Evolutionary conservation across 2,329 filamentous ascomycete genomes (phyloP).

Genomic region (Verticillium isaacii): DNA sequence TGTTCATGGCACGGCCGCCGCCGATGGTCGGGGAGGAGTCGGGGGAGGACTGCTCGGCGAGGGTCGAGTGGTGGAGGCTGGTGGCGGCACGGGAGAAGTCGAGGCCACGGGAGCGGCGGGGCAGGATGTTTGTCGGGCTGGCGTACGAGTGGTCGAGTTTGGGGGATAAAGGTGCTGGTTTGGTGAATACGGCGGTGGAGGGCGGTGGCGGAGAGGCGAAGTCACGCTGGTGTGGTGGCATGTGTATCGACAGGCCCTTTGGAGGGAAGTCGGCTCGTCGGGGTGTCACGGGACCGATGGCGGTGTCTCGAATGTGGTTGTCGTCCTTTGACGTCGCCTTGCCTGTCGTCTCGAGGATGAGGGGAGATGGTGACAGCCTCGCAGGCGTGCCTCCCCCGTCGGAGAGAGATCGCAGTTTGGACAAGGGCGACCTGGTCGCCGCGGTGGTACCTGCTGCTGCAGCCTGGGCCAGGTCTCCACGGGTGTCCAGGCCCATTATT

Average conservation of each 20-base stretch:
- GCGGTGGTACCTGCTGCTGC: conserved; percentile 6
- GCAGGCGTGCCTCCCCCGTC: conserved; percentile 55
- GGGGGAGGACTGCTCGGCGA: conserved; percentile 82
- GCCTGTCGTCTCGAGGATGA: conserved; percentile 48
- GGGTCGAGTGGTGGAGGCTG: conserved; percentile 89
- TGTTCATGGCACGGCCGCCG: conserved; percentile 60
- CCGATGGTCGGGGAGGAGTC: conserved; percentile 86
- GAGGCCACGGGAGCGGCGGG: conserved; percentile 80
- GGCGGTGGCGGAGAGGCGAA: conserved; percentile 27
- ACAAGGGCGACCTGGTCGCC: conserved; percentile 30
- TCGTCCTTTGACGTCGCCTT: conserved; percentile 61
- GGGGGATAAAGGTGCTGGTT: conserved; percentile 71
- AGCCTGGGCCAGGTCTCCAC: conserved; percentile 7
- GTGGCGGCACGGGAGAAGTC: conserved; percentile 93
- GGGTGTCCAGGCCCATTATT: background rate
- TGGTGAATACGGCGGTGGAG: conserved; percentile 29
- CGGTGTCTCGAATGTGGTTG: conserved; percentile 42
- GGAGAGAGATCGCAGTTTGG: conserved; percentile 60
- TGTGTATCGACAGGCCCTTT: conserved; percentile 65
- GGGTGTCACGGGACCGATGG: conserved; percentile 61
- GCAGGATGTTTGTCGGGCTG: conserved; percentile 82
- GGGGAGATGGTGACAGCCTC: conserved; percentile 54
- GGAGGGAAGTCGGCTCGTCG: conserved; percentile 58
- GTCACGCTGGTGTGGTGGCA: conserved; percentile 49
- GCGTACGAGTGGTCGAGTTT: conserved; percentile 84